These are phyloP conservation scores for Monilinia laxa DNA, from an alignment of 2,329 filamentous ascomycete genomes.

Conservation along the genomic window DNA sequence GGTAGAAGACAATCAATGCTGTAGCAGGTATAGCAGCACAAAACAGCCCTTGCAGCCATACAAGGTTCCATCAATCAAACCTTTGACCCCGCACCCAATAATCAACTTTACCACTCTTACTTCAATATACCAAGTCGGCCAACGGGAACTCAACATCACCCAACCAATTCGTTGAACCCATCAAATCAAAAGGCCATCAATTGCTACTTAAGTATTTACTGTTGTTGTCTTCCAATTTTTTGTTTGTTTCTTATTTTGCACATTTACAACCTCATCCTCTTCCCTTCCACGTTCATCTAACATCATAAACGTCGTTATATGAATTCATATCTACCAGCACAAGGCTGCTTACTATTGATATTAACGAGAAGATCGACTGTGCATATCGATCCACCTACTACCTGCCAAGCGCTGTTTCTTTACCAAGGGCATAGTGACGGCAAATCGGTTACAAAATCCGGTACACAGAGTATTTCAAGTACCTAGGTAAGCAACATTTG, in stretches of 20 bases:
- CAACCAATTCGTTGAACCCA: constrained; percentile 17
- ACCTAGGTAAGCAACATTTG: constrained; percentile 1
- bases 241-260: background rate
- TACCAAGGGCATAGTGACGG: constrained; percentile 2
- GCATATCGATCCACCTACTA: constrained; percentile 16
- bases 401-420: background rate
- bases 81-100: constrained; percentile 22
- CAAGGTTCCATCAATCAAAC: constrained; percentile 6
- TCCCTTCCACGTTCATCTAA: background rate
- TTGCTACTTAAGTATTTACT: background rate
- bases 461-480: constrained; percentile 13
- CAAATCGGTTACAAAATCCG: constrained; percentile 7
- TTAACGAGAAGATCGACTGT: constrained; percentile 6
- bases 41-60: constrained; percentile 15
- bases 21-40: background rate
- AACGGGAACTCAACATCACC: constrained; percentile 7
- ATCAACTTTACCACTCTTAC: constrained; percentile 18
- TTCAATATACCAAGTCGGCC: constrained; percentile 15
- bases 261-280: background rate
- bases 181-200: background rate
- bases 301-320: constrained; percentile 3
- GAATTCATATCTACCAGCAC: background rate
- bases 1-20: background rate
- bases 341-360: constrained; percentile 18
- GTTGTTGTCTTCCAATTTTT: background rate